Evolutionary conservation across 352 stramenopile genomes (phyloP), one percentile per base, ranked within the genome.

Genomic region (Labyrinthula sp.): DNA sequence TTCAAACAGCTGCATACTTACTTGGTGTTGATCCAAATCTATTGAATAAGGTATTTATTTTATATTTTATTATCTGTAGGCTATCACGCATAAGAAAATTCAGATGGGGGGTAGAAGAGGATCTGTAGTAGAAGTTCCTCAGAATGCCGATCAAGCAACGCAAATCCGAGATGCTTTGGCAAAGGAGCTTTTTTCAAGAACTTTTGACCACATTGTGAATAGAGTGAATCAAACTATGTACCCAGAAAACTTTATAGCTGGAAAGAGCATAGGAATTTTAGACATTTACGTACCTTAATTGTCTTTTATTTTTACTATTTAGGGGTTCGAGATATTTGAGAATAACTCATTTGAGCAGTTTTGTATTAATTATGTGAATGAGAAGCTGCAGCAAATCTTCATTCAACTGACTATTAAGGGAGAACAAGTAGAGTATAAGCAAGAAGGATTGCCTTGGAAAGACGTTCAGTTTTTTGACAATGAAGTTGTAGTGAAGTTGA

Each of bases 181-280:
- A 15, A 96, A 95, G 67, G 69, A 83, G 24, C 72, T 92, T 20
- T 95, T 96, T 64, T 87, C 78, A 0, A 89, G 83, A 61, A 71
- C 95, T 54, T 97, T 97, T 49, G 68, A 95, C 57, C 94, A 82
- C 82, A 82, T 97, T 56, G 82, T 97, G 35, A 65, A 85, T 38
- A 67, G 64, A 29, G 71, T 88, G n/a, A 88, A 88, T 62, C 27
- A 20, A 5, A 31, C 26, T 34, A 47, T 64, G 9, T 34, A 23
- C 30, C 45, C 35, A 15, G 57, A 25, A 31, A 14, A 50, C n/a
- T 31, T 6, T 17, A 33, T 54, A 26, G 33, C 60, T 20, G 43
- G 50, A 29, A 48, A 52, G 15, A 84, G 88, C 47, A 92, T 94
- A 62, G 79, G 82, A 45, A 87, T 94, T 31, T 60, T 94, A 30